Evolutionary conservation across 495 filamentous ascomycete species (phyloP), one percentile per base, ranked within the genome.

Genomic region (Penicillium herquei): DNA sequence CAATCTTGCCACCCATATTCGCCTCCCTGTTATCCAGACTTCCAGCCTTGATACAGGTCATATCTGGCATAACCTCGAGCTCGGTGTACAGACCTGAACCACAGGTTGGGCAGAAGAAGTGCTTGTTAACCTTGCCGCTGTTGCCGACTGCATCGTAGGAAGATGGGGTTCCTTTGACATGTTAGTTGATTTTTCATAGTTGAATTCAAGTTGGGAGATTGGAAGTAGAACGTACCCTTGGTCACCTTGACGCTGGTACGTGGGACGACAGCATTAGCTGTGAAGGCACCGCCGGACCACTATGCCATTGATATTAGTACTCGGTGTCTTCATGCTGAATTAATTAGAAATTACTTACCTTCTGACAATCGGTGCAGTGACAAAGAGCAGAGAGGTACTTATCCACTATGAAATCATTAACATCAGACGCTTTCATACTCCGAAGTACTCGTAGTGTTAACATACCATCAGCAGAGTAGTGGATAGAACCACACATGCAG

Each of bases 281-380:
- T 79, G 62, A 70, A 80, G 16, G 74, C 70, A 40, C 70, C 63
- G 45, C 77, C 76, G 18, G 76, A 67, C 77, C 77, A 80, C 69
- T 77, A n/a, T 18, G 11, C 3, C 18, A 6, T 56, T 18, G 11
- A 6, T 30, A 6, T 56, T 44, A 39, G 49, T 51, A 30, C 43
- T n/a, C 12, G 8, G 16, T 26, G 41, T 31, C n/a, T 31, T 18
- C 0, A 5, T 49, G 8, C 34, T 26, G 21, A 37, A 49, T 37
- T 16, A 17, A 5, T 16, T 3, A 11, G 3, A 3, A 34, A 12
- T 12, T 17, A 26, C 33, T 39, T 57, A 69, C 69, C 69, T 76
- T 80, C 54, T 79, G 76, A 60, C 76, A 80, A 49, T 78, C 77
- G 10, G 54, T 63, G 67, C 77, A 80, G 58, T 80, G 75, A 65